phyloP scores from a whole-genome alignment of 352 stramenopile species.

The Phytopythium litorale region DNA sequence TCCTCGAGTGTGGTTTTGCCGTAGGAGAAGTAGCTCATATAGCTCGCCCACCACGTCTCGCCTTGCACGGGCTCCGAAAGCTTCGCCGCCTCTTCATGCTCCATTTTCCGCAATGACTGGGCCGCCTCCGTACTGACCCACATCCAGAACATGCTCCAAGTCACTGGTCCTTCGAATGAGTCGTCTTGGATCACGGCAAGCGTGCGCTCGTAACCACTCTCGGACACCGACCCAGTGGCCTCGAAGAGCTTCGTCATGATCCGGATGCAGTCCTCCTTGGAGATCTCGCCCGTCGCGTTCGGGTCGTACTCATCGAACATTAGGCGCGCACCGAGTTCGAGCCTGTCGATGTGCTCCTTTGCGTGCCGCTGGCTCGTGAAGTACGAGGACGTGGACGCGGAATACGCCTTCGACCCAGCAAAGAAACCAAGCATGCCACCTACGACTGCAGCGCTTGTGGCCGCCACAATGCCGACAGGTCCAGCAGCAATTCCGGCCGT shows the following conservation, averaged over 20 bases:
- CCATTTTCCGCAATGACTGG: constrained; percentile 54
- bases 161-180: constrained; percentile 54
- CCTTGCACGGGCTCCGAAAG: constrained; percentile 32
- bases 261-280: constrained; percentile 58
- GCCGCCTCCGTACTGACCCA: constrained; percentile 81
- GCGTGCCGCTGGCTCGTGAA: constrained; percentile 71
- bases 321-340: constrained; percentile 76
- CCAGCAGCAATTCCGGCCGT: constrained; percentile 63
- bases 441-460: constrained; percentile 68
- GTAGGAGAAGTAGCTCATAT: constrained; percentile 56
- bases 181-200: constrained; percentile 56
- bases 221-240: constrained; percentile 56
- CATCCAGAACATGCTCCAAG: constrained; percentile 82
- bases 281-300: constrained; percentile 49
- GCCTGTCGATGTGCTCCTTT: constrained; percentile 75
- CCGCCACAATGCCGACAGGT: constrained; percentile 67
- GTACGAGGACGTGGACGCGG: constrained; percentile 61
- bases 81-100: constrained; percentile 47
- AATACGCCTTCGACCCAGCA: constrained; percentile 68
- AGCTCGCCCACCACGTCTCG: constrained; percentile 71
- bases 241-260: constrained; percentile 77
- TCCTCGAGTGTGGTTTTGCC: constrained; percentile 8
- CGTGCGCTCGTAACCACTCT: constrained; percentile 54
- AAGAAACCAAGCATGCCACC: constrained; percentile 81
- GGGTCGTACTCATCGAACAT: constrained; percentile 83